phyloP scores from a whole-genome alignment of 2,329 filamentous ascomycete genomes.

The Penicillium nordicum region DNA sequence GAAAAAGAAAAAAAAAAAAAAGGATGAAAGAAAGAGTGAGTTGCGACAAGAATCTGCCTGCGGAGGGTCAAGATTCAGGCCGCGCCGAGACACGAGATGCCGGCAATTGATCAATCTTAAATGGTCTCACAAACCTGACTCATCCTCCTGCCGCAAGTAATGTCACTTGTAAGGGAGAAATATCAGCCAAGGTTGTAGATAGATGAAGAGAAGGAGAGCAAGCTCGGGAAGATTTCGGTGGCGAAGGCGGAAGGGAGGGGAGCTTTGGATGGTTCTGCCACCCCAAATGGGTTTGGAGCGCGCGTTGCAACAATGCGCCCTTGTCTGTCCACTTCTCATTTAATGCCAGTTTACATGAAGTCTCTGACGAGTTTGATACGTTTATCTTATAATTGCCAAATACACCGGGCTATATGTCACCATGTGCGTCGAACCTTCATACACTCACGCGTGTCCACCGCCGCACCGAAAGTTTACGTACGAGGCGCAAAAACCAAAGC shows the following conservation, averaged over 20 bases:
- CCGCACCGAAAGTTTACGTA: conserved; percentile 10
- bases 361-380: background rate
- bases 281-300: conserved; percentile 10
- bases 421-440: conserved; percentile 27
- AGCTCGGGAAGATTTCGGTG: conserved; percentile 38
- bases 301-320: conserved; percentile 26
- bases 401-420: conserved; percentile 30
- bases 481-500: conserved; percentile 38
- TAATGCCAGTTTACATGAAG: conserved; percentile 8
- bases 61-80: conserved; percentile 32
- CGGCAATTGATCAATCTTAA: conserved; percentile 23
- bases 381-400: conserved; percentile 17
- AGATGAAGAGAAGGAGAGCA: conserved; percentile 20
- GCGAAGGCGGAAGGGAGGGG: conserved; percentile 34
- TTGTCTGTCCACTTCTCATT: conserved; percentile 12
- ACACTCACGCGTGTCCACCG: conserved; percentile 16
- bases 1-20: conserved; percentile 11
- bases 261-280: conserved; percentile 21
- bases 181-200: conserved; percentile 27
- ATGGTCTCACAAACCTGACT: conserved; percentile 37
- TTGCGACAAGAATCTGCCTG: conserved; percentile 29
- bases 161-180: conserved; percentile 26
- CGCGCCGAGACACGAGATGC: conserved; percentile 31
- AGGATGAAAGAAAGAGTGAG: conserved; percentile 19
- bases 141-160: conserved; percentile 35